A percentile compares a stretch with the other conserved stretches of the same genome.
These are phyloP conservation scores for Pseudocercospora vitis DNA, from an alignment of 2,329 filamentous ascomycete species.

Conservation along the genomic window DNA sequence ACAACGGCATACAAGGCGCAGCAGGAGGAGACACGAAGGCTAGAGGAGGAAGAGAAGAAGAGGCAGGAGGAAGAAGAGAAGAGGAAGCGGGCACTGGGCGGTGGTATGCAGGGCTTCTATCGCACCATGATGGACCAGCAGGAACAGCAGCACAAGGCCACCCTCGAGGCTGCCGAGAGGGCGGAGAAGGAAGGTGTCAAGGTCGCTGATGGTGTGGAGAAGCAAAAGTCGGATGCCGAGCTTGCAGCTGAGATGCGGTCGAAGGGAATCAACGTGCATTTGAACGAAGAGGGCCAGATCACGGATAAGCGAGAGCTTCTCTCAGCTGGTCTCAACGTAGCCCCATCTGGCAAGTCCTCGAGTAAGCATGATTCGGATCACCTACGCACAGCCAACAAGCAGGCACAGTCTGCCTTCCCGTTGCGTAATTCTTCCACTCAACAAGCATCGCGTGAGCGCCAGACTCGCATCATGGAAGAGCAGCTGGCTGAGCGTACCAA, in stretches of 20 bases:
- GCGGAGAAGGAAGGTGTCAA: constrained; percentile 39
- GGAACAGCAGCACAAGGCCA: constrained; percentile 68
- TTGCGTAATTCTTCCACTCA: constrained; percentile 47
- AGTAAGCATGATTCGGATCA: constrained; percentile 34
- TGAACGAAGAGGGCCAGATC: constrained; percentile 82
- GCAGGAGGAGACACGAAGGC: constrained; percentile 68
- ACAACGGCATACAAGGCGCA: constrained; percentile 80
- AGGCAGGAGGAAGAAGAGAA: constrained; percentile 66
- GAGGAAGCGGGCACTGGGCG: constrained; percentile 62
- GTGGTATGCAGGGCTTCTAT: constrained; percentile 72
- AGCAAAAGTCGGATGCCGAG: constrained; percentile 55
- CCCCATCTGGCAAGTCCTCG: constrained; percentile 36
- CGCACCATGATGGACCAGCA: constrained; percentile 69
- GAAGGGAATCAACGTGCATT: constrained; percentile 61
- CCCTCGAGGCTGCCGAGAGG: constrained; percentile 59
- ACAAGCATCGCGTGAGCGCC: constrained; percentile 70
- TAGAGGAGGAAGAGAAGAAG: constrained; percentile 70
- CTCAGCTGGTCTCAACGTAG: constrained; percentile 71
- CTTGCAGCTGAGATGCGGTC: constrained; percentile 67
- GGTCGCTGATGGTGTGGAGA: constrained; percentile 38
- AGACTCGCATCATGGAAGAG: constrained; percentile 75
- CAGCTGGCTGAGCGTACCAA: constrained; percentile 74
- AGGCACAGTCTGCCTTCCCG: constrained; percentile 30
- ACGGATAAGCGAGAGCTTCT: constrained; percentile 82
- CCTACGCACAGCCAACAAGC: constrained; percentile 31